Evolutionary conservation across 176 grass and related monocot genomes (phyloP).

Genomic region (Phoenix dactylifera): DNA sequence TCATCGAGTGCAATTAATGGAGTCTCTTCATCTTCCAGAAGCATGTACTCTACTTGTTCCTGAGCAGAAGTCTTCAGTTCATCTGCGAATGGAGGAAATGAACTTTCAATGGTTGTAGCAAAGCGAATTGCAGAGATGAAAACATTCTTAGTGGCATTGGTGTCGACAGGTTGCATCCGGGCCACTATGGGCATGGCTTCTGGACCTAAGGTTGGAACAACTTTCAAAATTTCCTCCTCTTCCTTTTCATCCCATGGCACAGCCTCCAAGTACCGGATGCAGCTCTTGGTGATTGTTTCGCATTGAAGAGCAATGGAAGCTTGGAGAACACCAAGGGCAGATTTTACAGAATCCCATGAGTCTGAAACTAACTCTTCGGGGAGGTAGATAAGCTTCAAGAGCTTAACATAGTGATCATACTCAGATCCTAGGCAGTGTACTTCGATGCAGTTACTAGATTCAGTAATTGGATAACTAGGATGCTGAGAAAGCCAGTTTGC

Average conservation of each 20-base stretch:
- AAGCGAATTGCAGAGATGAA: slow-evolving; percentile 80
- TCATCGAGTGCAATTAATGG: slow-evolving; percentile 68
- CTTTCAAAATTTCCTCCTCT: slow-evolving; percentile 74
- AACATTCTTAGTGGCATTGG: slow-evolving; percentile 52
- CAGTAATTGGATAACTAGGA: neutral
- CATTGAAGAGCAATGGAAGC: slow-evolving; percentile 51
- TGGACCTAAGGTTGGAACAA: slow-evolving; percentile 44
- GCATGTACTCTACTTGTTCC: slow-evolving; percentile 98
- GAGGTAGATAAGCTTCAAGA: slow-evolving; percentile 62
- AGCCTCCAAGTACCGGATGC: slow-evolving; percentile 77
- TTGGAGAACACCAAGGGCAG: slow-evolving; percentile 51
- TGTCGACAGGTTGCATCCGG: slow-evolving; percentile 46
- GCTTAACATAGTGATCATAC: slow-evolving; percentile 66
- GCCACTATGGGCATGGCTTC: slow-evolving; percentile 42
- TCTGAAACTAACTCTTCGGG: slow-evolving; percentile 47
- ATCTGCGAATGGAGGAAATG: slow-evolving; percentile 48
- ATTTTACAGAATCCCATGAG: slow-evolving; percentile 79
- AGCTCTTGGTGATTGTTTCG: slow-evolving; percentile 35
- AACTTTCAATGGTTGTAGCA: slow-evolving; percentile 40
- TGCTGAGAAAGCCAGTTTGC: slow-evolving; percentile 24
- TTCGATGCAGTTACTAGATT: slow-evolving; percentile 42
- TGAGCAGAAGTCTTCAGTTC: slow-evolving; percentile 89
- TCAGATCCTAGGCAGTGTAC: slow-evolving; percentile 39
- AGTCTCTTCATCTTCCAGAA: slow-evolving; percentile 60
- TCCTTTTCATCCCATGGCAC: slow-evolving; percentile 81